Conservation (phyloP, 768 basidiomycete genomes). For the Boletellus ananas region DNA sequence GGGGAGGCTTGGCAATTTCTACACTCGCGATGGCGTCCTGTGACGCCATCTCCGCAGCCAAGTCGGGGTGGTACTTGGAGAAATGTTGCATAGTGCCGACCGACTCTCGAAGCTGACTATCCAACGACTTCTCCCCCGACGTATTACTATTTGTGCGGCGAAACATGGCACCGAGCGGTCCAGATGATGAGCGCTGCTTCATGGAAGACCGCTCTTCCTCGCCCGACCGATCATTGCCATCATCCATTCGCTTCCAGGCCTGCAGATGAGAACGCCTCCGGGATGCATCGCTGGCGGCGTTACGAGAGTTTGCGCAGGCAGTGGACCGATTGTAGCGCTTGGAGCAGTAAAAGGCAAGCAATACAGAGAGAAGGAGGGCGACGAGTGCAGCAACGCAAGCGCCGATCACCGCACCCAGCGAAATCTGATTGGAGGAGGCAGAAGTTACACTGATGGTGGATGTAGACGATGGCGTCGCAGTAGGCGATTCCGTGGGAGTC, state of each 20-base stretch:
- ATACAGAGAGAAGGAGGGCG: constrained; percentile 47
- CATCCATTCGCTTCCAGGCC: constrained; percentile 57
- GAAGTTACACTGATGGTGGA: constrained; percentile 1
- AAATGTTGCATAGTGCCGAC: constrained; percentile 40
- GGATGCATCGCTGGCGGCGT: constrained; percentile 40
- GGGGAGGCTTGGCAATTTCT: constrained; percentile 25
- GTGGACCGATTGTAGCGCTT: constrained; percentile 30
- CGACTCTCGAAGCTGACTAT: constrained; percentile 34
- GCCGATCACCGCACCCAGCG: constrained; percentile 53
- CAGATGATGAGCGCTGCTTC: constrained; percentile 38
- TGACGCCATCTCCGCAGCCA: constrained; percentile 50
- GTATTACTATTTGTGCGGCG: constrained; percentile 52
- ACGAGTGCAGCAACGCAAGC: constrained; percentile 58
- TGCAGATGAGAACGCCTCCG: constrained; percentile 43
- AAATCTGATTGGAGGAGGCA: constrained; percentile 20
- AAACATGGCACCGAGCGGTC: constrained; percentile 59
- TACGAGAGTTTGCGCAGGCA: constrained; percentile 33
- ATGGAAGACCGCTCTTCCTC: constrained; percentile 30
- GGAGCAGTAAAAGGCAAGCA: constrained; percentile 54
- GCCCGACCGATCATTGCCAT: constrained; percentile 48
- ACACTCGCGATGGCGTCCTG: constrained; percentile 23
- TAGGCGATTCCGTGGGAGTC: background rate
- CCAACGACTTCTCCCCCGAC: constrained; percentile 45
- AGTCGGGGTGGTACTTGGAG: constrained; percentile 54
- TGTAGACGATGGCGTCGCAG: constrained; percentile 9